Conservation (phyloP, 2,329 filamentous ascomycete genomes). For the Monosporascus sp. region DNA sequence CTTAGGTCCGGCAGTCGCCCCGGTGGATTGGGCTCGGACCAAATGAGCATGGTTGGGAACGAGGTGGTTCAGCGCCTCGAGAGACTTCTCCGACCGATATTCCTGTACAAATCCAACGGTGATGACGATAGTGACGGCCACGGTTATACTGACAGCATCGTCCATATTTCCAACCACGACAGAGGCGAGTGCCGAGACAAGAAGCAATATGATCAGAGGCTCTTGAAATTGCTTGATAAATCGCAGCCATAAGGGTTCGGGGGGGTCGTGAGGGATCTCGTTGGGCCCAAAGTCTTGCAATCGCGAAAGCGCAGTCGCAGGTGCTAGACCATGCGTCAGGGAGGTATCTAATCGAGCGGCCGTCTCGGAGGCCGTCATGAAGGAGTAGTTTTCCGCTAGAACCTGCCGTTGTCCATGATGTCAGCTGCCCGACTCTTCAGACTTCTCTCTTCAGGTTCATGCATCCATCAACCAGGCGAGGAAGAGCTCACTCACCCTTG, state of each 20-base stretch:
- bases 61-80: slow-evolving; percentile 88
- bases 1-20: slow-evolving; percentile 26
- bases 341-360: slow-evolving; percentile 76
- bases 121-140: slow-evolving; percentile 95
- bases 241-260: slow-evolving; percentile 89
- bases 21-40: slow-evolving; percentile 57
- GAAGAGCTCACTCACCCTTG: slow-evolving; percentile 37
- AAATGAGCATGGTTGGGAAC: slow-evolving; percentile 95
- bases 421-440: neutral
- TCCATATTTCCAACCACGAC: slow-evolving; percentile 89
- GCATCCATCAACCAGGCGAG: neutral
- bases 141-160: slow-evolving; percentile 90
- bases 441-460: no score
- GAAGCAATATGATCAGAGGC: slow-evolving; percentile 84
- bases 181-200: slow-evolving; percentile 82
- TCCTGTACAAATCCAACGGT: slow-evolving; percentile 95
- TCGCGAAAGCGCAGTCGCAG: slow-evolving; percentile 73
- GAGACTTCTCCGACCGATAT: slow-evolving; percentile 93
- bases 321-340: slow-evolving; percentile 73
- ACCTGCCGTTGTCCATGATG: slow-evolving; percentile 29
- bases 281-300: slow-evolving; percentile 81
- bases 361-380: slow-evolving; percentile 71
- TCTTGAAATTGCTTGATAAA: slow-evolving; percentile 97
- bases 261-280: slow-evolving; percentile 88
- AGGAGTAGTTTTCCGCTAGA: slow-evolving; percentile 55